Percentiles rank a stretch among this genome's conserved stretches.
phyloP scores from a whole-genome alignment of 169 alveolate genomes.

The Besnoitia besnoiti region DNA sequence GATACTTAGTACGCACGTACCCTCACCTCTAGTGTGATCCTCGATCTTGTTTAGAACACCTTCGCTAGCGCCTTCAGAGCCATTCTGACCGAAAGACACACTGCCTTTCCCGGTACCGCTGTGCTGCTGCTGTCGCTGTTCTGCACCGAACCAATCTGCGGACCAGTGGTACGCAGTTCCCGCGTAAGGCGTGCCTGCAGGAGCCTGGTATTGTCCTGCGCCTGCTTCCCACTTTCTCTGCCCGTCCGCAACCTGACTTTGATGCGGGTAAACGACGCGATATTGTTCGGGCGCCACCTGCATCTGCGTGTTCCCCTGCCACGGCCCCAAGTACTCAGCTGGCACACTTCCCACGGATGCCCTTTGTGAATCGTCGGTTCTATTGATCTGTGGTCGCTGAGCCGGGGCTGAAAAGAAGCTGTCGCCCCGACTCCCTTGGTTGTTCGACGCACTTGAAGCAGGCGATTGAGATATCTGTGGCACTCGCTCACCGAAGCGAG shows the following conservation, averaged over 20 bases:
- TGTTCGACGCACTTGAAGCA: not conserved
- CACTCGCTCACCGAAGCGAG: not conserved
- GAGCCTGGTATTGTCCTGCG: slow-evolving; percentile 8
- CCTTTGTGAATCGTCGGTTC: not conserved
- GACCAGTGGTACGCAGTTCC: slow-evolving; percentile 25
- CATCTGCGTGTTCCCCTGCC: not conserved
- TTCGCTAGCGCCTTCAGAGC: not conserved
- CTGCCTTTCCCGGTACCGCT: not conserved
- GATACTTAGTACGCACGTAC: too few relatives aligned
- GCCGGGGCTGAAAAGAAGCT: not conserved
- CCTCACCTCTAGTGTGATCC: not conserved
- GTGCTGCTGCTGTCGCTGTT: not conserved
- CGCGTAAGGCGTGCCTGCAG: not conserved
- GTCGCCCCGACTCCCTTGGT: not conserved
- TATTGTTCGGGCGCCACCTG: slow-evolving; percentile 10
- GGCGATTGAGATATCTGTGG: not conserved
- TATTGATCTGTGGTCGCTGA: not conserved
- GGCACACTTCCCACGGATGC: not conserved
- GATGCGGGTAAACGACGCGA: not conserved
- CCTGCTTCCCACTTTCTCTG: slow-evolving; percentile 2
- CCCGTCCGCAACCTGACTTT: not conserved
- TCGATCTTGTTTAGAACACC: not conserved
- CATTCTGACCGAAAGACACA: not conserved
- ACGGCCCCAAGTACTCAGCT: not conserved
- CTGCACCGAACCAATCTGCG: slow-evolving; percentile 11